Base-by-base conservation (phyloP, 192 early-diverging fungal genomes). In the Gryganskiella cystojenkinii region DNA sequence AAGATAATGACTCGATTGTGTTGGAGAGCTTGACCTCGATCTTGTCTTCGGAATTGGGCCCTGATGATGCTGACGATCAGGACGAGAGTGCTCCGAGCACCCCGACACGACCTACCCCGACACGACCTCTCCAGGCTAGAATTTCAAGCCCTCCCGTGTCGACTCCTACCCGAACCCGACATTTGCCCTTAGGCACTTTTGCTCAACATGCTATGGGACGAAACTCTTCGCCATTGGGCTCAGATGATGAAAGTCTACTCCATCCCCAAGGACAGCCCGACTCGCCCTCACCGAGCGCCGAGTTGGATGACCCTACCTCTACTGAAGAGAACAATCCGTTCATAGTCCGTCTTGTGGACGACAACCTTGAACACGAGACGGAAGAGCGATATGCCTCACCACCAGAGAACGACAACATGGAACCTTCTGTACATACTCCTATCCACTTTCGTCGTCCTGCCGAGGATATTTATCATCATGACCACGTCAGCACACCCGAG, bases 391-490 rank as follows among this genome's bases (percentile, higher is more conserved):
- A n/a, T n/a, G n/a, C n/a, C n/a, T n/a, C n/a, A n/a, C n/a, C n/a
- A n/a, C 55, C 15, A 35, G 8, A 46, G 14, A 17, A 20, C 27
- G 22, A 50, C 19, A n/a, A 22, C 47, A 20, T 44, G 33, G 56
- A 59, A 11, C 35, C 56, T 9, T 46, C 44, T 68, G 66, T 59
- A 68, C 56, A 60, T 68, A 68, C 66, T 7, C 66, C 66, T 27
- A 24, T 68, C 56, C n/a, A n/a, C n/a, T n/a, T n/a, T n/a, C 56
- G 46, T 25, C 54, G 55, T 9, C 28, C 37, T 40, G 13, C 5
- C 5, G 37, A 40, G 37, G 37, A 40, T 40, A 13, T 40, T 40
- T 40, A 40, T 13, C 7, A 13, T 40, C 37, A 40, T 5, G 37
- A 13, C 5, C 5, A 5, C 37, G 13, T 40, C 37, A 40, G 37